phyloP scores from a whole-genome alignment of 2,329 filamentous ascomycete species.

The Davidsoniella australis region DNA sequence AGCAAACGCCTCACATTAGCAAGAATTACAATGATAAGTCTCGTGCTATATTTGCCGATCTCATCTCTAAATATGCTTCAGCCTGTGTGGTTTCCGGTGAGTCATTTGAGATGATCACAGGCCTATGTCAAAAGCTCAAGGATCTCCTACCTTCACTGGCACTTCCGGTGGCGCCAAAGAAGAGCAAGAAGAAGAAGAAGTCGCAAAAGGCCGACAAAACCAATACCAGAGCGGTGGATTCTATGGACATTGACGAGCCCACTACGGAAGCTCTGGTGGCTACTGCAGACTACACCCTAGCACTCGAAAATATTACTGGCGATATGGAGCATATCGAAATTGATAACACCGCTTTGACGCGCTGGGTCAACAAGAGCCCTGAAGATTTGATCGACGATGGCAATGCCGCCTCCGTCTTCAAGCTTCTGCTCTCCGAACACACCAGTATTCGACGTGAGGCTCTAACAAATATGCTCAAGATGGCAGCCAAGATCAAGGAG shows the following conservation, averaged over 20 bases:
- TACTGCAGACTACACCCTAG: slow-evolving; percentile 2
- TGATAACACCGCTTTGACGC: slow-evolving; percentile 35
- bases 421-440: slow-evolving; percentile 60
- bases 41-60: slow-evolving; percentile 33
- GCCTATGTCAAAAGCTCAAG: slow-evolving; percentile 19
- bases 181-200: background rate
- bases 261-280: background rate
- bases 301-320: background rate
- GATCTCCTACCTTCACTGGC: slow-evolving; percentile 17
- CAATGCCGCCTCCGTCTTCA: slow-evolving; percentile 49
- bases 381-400: slow-evolving; percentile 69
- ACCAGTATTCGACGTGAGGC: slow-evolving; percentile 66
- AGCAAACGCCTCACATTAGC: slow-evolving; percentile 59
- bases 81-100: slow-evolving; percentile 36
- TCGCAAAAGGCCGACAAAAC: background rate
- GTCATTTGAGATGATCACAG: slow-evolving; percentile 16
- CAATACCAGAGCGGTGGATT: background rate
- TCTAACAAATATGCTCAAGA: slow-evolving; percentile 48
- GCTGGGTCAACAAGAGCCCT: slow-evolving; percentile 60
- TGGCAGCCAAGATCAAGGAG: slow-evolving; percentile 43
- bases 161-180: slow-evolving; percentile 4
- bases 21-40: slow-evolving; percentile 29
- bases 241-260: slow-evolving; percentile 4
- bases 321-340: slow-evolving; percentile 19
- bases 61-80: slow-evolving; percentile 41